Evolutionary conservation across 2,329 filamentous ascomycete species (phyloP), one percentile per base, ranked within the genome.

Genomic region (Tolypocladium guangdongense): DNA sequence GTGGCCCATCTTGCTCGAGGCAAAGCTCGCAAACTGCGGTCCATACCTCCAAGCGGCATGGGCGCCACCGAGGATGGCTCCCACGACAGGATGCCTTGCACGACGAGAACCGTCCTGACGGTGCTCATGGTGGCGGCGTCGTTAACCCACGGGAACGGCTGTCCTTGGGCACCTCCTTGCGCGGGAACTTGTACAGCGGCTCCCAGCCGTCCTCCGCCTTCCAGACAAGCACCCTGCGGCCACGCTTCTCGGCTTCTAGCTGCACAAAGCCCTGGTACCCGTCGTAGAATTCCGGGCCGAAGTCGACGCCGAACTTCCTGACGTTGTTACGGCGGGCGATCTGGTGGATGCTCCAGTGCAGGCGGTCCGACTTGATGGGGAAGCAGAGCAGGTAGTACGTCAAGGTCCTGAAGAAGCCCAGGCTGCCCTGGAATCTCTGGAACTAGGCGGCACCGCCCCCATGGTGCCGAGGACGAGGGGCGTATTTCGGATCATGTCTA

Each of bases 101-200:
- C 51, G 18, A 57, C 16, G 36, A 60, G 33, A n/a, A 57, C 52
- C 33, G 38, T 47, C 39, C 55, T 54, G 32, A 63, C 8, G 2
- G 52, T 37, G 27, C 38, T 52, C 47, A 64, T 55, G 22, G 54
- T 52, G 22, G 55, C 55, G 24, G 55, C 50, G 38, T 70, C 64
- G 56, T 72, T 71, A 8, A 58, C 55, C 43, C 60, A 57, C 2
- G 68, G 66, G 58, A 74, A 73, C 2, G 64, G 56, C 38, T 60
- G 6, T 56, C 59, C 20, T 63, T 54, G 1, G 71, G 70, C 3
- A 69, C 59, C 7, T 64, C 58, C 37, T 64, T 66, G 4, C 61
- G 67, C 41, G 74, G 50, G 50, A 74, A 73, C 53, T 64, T 56
- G 56, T 73, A 76, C 27, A 78, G 60, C 11, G 70, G 69, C 37